phyloP scores from a whole-genome alignment of 345 rosid species.

The Microthlaspi erraticum region DNA sequence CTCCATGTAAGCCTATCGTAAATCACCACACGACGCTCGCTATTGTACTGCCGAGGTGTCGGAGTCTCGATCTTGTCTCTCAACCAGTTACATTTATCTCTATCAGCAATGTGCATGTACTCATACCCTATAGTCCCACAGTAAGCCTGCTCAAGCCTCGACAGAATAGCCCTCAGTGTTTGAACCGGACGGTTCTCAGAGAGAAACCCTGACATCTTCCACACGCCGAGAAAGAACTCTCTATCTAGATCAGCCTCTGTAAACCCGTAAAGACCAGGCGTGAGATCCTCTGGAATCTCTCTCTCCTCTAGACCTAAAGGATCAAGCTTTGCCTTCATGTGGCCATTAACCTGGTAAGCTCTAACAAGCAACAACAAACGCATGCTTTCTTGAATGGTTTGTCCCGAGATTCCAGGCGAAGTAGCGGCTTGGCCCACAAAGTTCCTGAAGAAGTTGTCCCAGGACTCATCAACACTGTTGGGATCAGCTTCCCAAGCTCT shows the following conservation, averaged over 20 bases:
- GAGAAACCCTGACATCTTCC: slow-evolving; percentile 80
- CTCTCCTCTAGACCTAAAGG: slow-evolving; percentile 73
- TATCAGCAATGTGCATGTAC: slow-evolving; percentile 87
- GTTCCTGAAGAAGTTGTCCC: slow-evolving; percentile 84
- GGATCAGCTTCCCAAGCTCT: slow-evolving; percentile 86
- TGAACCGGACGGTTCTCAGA: slow-evolving; percentile 90
- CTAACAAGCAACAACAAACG: slow-evolving; percentile 73
- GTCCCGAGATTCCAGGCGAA: slow-evolving; percentile 78
- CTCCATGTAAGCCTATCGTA: slow-evolving; percentile 88
- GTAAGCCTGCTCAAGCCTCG: slow-evolving; percentile 85
- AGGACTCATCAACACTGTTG: slow-evolving; percentile 75
- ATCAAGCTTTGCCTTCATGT: slow-evolving; percentile 82
- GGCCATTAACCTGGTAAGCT: slow-evolving; percentile 89
- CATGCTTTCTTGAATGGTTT: slow-evolving; percentile 91
- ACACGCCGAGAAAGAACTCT: slow-evolving; percentile 80
- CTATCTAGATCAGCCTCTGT: slow-evolving; percentile 75
- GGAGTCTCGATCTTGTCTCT: slow-evolving; percentile 91
- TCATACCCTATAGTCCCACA: slow-evolving; percentile 84
- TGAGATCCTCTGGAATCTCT: slow-evolving; percentile 73
- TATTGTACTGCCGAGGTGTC: slow-evolving; percentile 67
- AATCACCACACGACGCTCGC: slow-evolving; percentile 72
- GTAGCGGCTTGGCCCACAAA: slow-evolving; percentile 82
- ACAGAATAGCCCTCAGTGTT: slow-evolving; percentile 70
- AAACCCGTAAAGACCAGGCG: slow-evolving; percentile 69
- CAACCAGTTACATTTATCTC: slow-evolving; percentile 81